Evolutionary conservation across 2,329 filamentous ascomycete genomes (phyloP), one percentile per base, ranked within the genome.

Genomic region (Pseudophaeomoniella oleicola): DNA sequence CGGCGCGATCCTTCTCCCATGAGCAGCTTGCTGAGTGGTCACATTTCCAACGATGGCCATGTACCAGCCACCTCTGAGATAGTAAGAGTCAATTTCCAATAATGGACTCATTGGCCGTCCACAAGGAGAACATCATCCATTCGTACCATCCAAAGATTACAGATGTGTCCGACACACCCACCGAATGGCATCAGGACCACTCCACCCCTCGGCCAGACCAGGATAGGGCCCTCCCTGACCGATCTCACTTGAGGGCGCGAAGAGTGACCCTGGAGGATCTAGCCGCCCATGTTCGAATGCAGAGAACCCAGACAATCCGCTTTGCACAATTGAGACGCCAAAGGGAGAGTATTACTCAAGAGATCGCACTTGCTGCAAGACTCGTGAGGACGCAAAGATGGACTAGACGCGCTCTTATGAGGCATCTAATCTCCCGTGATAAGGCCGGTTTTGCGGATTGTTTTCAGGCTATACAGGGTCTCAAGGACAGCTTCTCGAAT

Each of bases 381-480:
- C 49, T 64, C 39, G 45, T 59, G 38, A 58, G 62, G 32, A 51
- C 62, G 39, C 55, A 57, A 16, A 51, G 54, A 19, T 55, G 55
- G 36, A 51, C 59, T 16, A 60, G 64, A 42, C 57, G 57, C 35
- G 61, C 61, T 27, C 49, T 66, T 16, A 59, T 64, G 22, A 60
- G 64, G 44, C 55, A 56, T 34, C 53, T 63, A 37, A 62, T 56
- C 42, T 53, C 62, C 46, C 57, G 59, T 40, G 62, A 66, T 49
- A 62, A 63, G 42, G 45, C 50, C 42, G 59, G 51, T 41, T 66
- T 66, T 40, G 54, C 60, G 38, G 50, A 54, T 35, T 54, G 63
- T 14, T 62, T 63, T 42, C 58, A 63, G 38, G 54, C 56, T 38
- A 50, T 64, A 34, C 52, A 56, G 47, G 61, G 64, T 34, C 51